Percentiles rank a stretch among this genome's conserved stretches.
Evolutionary conservation across 768 basidiomycete genomes (phyloP).

Genomic region (Tricholoma flavovirens): DNA sequence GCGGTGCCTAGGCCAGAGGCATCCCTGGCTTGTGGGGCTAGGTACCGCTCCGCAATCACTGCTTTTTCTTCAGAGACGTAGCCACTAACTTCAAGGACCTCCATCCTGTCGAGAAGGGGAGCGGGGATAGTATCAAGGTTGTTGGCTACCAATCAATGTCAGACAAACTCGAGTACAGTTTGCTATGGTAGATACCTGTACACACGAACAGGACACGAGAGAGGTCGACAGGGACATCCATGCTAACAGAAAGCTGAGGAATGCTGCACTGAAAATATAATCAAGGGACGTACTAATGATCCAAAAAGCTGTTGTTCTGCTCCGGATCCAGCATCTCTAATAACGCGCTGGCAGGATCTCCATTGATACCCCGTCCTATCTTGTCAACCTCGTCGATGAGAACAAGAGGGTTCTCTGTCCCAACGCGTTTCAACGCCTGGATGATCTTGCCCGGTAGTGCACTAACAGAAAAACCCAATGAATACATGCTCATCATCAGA

Average conservation of each 20-base stretch:
- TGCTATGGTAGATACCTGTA: slow-evolving; percentile 36
- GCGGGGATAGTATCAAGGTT: slow-evolving; percentile 92
- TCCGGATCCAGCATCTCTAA: slow-evolving; percentile 94
- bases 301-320: slow-evolving; percentile 90
- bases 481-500: neutral
- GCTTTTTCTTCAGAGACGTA: slow-evolving; percentile 94
- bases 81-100: slow-evolving; percentile 90
- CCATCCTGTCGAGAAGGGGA: slow-evolving; percentile 92
- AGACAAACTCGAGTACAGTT: neutral
- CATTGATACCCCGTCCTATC: slow-evolving; percentile 86
- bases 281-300: slow-evolving; percentile 73
- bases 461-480: slow-evolving; percentile 27
- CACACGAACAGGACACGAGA: slow-evolving; percentile 97
- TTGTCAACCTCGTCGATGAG: slow-evolving; percentile 96
- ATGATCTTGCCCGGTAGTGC: slow-evolving; percentile 94
- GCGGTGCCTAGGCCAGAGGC: slow-evolving; percentile 81
- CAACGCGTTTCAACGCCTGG: slow-evolving; percentile 88
- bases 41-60: slow-evolving; percentile 80
- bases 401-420: slow-evolving; percentile 90
- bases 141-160: slow-evolving; percentile 55
- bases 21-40: slow-evolving; percentile 91
- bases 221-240: slow-evolving; percentile 95
- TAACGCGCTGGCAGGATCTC: slow-evolving; percentile 87
- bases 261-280: neutral
- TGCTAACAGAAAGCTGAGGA: slow-evolving; percentile 36